These are phyloP conservation scores for Suillus ampliporus DNA, from an alignment of 768 basidiomycete species.

Conservation along the genomic window DNA sequence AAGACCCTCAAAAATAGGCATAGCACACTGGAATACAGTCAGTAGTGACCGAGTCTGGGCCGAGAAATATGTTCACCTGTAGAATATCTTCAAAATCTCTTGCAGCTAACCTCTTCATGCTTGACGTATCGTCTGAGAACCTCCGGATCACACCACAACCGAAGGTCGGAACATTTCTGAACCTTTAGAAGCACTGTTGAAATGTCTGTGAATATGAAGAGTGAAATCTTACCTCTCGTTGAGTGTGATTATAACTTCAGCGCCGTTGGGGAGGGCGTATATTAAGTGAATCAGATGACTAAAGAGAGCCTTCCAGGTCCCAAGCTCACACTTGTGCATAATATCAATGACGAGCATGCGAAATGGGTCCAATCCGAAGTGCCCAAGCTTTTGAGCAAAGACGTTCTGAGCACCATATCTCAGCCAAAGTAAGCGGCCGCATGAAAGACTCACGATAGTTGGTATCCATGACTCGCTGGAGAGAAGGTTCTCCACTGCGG, in stretches of 20 bases:
- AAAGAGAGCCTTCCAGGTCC: constrained; percentile 42
- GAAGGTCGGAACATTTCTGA: too few species aligned
- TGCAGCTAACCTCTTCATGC: neutral
- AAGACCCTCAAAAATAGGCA: constrained; percentile 41
- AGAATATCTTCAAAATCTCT: constrained; percentile 2
- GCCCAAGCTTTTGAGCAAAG: constrained; percentile 31
- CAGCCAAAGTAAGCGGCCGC: too few species aligned
- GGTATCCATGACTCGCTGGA: neutral
- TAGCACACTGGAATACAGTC: constrained; percentile 25
- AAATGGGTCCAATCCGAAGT: constrained; percentile 27
- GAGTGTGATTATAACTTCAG: constrained; percentile 19
- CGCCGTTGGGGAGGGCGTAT: constrained; percentile 4
- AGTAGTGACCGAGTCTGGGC: too few species aligned
- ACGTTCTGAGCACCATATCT: constrained; percentile 31
- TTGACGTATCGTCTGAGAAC: too few species aligned
- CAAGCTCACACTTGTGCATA: constrained; percentile 46
- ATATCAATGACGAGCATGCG: constrained; percentile 37
- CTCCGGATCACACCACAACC: too few species aligned
- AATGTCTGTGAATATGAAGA: too few species aligned
- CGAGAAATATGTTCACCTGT: neutral
- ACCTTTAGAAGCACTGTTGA: too few species aligned
- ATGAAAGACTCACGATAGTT: neutral
- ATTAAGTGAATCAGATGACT: constrained; percentile 41
- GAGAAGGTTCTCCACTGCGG: neutral
- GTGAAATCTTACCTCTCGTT: constrained; percentile 26